A percentile compares a stretch with the other conserved stretches of the same genome.
Evolutionary conservation across 1,284 basidiomycete genomes (phyloP).

Genomic region (Ganoderma boninense): DNA sequence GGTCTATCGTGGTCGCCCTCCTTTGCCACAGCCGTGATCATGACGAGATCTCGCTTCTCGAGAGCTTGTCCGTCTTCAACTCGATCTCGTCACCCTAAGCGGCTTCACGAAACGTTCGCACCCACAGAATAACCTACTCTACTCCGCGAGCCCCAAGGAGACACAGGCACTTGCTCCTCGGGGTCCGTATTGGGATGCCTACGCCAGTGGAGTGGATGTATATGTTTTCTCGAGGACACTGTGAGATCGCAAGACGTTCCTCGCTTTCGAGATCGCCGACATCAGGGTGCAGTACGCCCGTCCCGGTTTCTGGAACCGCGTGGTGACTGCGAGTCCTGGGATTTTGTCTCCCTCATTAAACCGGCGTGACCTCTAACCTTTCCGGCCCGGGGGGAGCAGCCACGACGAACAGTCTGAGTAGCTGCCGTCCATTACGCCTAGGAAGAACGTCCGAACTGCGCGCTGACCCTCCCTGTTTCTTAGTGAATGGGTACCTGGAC

Average conservation of each 20-base stretch:
- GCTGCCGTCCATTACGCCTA: background rate
- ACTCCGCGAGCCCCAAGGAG: background rate
- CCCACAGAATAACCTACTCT: background rate
- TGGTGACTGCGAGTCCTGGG: background rate
- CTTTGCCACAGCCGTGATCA: background rate
- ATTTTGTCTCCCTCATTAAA: background rate
- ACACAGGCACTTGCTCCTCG: slow-evolving; percentile 11
- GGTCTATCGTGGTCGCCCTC: background rate
- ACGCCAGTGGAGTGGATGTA: background rate
- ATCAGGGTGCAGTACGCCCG: slow-evolving; percentile 12
- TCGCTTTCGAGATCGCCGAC: slow-evolving; percentile 19
- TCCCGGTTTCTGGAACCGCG: slow-evolving; percentile 17
- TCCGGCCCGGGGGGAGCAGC: slow-evolving; percentile 9
- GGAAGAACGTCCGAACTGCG: background rate
- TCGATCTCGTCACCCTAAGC: slow-evolving; percentile 2
- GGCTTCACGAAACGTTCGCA: slow-evolving; percentile 8
- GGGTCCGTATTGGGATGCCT: slow-evolving; percentile 5
- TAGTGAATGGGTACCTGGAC: slow-evolving; percentile 9
- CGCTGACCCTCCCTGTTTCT: background rate
- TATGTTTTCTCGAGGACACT: slow-evolving; percentile 5
- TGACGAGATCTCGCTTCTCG: slow-evolving; percentile 14
- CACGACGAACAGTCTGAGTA: background rate
- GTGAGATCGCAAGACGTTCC: background rate
- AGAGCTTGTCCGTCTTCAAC: slow-evolving; percentile 4
- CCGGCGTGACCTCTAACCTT: slow-evolving; percentile 13